Evolutionary conservation across 2,329 filamentous ascomycete species (phyloP).

Genomic region (Alternaria alternata): DNA sequence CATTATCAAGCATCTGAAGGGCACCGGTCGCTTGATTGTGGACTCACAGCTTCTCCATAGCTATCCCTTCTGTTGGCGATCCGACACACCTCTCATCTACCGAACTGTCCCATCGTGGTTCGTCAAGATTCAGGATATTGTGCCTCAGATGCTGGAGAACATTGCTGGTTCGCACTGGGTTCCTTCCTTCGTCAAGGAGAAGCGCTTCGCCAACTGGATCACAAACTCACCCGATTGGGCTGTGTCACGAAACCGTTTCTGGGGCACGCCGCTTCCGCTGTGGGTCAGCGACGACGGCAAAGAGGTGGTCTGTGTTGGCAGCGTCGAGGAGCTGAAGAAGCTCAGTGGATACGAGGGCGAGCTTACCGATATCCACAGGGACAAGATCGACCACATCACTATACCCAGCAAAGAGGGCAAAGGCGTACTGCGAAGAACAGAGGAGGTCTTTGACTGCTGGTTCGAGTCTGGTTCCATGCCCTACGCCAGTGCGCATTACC

Average conservation of each 20-base stretch:
- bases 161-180: slow-evolving; percentile 93
- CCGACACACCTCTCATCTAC: slow-evolving; percentile 94
- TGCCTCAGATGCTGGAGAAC: slow-evolving; percentile 88
- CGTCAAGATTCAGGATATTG: slow-evolving; percentile 82
- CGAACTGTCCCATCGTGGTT: slow-evolving; percentile 95
- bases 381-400: slow-evolving; percentile 92
- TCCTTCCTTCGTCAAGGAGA: slow-evolving; percentile 87
- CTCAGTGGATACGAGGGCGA: slow-evolving; percentile 87
- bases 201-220: slow-evolving; percentile 91
- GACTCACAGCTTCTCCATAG: slow-evolving; percentile 90
- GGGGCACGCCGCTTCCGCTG: slow-evolving; percentile 90
- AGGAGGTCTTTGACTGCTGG: slow-evolving; percentile 97
- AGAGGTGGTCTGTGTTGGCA: slow-evolving; percentile 86
- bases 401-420: slow-evolving; percentile 91
- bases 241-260: slow-evolving; percentile 90
- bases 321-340: slow-evolving; percentile 81
- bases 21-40: slow-evolving; percentile 76
- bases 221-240: slow-evolving; percentile 93
- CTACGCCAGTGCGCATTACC: slow-evolving; percentile 89
- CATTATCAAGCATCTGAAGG: slow-evolving; percentile 89
- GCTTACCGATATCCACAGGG: slow-evolving; percentile 85
- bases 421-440: slow-evolving; percentile 78
- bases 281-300: slow-evolving; percentile 92
- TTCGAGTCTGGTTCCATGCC: slow-evolving; percentile 97
- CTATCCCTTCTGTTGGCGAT: slow-evolving; percentile 92